Base-by-base conservation (phyloP, 148 eudicot species). In the Silene conica region DNA sequence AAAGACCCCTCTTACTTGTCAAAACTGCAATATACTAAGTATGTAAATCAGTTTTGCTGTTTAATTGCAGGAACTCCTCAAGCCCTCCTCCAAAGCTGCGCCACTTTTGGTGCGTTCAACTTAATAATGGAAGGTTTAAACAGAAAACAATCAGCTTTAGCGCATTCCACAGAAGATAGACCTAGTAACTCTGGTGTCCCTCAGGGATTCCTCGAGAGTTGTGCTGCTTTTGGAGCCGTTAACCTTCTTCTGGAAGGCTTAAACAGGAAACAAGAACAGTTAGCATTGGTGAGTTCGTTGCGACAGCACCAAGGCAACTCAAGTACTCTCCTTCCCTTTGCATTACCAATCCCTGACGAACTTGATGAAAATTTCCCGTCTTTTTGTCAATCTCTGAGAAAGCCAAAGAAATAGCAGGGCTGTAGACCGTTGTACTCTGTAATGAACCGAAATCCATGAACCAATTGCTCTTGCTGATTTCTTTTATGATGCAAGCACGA, bases 61-160 rank as follows among this genome's bases (percentile, higher is more conserved):
- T 26, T 20, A 15, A 50, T 50, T 22, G 16, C 86, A 93, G 98
- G 97, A 64, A 80, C 98, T 68, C 98, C 98, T 11, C 93, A 83
- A 73, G 86, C 88, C 67, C 90, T 91, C 72, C 80, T 89, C 12
- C 96, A 91, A 83, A 87, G 87, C 79, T 94, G 98, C 70, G 79
- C 86, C 75, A 91, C 92, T 25, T 92, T 91, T 69, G 98, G 97
- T 69, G 97, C 93, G 21, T 94, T 94, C 78, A 87, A 91, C 10
- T 79, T 91, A 50, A 73, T 89, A 43, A 67, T 87, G 20, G 98
- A 94, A 83, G 90, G 91, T 59, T 86, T 89, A 38, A 89, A 89
- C 92, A 88, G 90, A 75, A 85, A 78, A 73, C 97, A 86, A 66
- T 83, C 97, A 0, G 98, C 97, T 20, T 68, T 94, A 82, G 97